These are phyloP conservation scores for Umbelopsis ramanniana DNA, from an alignment of 192 early-diverging fungal genomes.

Conservation along the genomic window DNA sequence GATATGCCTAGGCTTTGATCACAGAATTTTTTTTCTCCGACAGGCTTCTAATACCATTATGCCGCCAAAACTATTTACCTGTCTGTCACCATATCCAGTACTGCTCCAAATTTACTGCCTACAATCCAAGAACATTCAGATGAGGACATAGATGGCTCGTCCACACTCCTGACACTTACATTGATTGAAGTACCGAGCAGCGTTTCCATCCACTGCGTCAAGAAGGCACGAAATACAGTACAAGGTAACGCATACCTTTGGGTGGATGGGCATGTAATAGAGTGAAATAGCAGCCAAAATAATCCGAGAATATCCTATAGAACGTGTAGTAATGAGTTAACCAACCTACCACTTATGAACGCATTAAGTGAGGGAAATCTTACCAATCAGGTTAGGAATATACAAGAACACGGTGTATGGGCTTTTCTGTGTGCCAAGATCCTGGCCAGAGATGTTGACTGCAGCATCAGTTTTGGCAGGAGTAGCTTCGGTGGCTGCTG, in stretches of 20 bases:
- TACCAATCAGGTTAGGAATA: constrained; percentile 81
- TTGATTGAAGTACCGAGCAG: constrained; percentile 91
- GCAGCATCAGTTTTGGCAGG: background rate
- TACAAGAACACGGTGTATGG: constrained; percentile 73
- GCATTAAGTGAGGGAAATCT: constrained; percentile 13
- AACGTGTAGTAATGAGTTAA: constrained; percentile 19
- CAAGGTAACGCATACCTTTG: constrained; percentile 71
- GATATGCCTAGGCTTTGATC: background rate
- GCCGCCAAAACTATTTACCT: constrained; percentile 50
- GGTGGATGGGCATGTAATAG: constrained; percentile 77
- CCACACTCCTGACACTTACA: constrained; percentile 56
- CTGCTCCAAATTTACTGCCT: constrained; percentile 92
- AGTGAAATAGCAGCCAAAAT: constrained; percentile 73
- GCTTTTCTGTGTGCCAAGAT: background rate
- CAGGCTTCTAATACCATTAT: background rate
- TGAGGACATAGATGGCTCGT: background rate
- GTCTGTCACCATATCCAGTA: constrained; percentile 99
- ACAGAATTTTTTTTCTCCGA: background rate
- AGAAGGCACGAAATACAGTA: constrained; percentile 91
- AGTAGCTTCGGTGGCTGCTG: background rate
- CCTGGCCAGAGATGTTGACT: background rate
- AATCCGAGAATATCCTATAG: constrained; percentile 87
- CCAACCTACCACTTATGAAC: background rate
- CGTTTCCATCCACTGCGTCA: constrained; percentile 94
- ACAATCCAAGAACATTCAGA: constrained; percentile 8